These are phyloP conservation scores for Ganoderma boninense DNA, from an alignment of 1,284 basidiomycete species.

Conservation along the genomic window DNA sequence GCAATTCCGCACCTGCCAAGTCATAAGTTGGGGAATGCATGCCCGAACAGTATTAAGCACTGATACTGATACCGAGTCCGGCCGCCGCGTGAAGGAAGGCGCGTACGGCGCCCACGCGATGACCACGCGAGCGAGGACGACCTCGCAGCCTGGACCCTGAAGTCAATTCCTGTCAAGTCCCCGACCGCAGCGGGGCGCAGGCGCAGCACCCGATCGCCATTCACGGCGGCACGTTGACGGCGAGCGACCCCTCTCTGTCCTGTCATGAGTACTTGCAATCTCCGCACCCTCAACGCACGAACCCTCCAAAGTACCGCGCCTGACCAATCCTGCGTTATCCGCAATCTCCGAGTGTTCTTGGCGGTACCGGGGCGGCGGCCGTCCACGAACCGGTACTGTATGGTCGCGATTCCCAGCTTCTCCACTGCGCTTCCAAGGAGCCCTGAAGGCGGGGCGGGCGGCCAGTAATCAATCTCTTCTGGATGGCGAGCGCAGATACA, in stretches of 20 bases:
- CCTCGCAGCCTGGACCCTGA: no score
- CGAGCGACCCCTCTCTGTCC: neutral
- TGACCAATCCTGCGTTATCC: neutral
- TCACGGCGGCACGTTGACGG: neutral
- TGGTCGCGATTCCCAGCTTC: neutral
- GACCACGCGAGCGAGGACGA: conserved; percentile 4
- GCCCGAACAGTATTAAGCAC: neutral
- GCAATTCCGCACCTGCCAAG: neutral
- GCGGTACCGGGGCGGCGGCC: neutral
- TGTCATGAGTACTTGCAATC: no score
- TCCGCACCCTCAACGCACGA: no score
- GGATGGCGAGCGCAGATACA: neutral
- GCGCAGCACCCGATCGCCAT: neutral
- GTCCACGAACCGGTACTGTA: neutral
- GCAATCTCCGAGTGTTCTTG: neutral
- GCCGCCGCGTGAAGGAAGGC: neutral
- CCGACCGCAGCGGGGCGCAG: neutral
- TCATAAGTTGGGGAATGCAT: neutral
- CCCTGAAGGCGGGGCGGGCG: neutral
- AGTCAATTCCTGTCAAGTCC: no score
- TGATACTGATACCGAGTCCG: no score
- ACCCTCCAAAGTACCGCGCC: neutral
- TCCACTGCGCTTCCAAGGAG: neutral
- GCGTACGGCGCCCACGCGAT: neutral
- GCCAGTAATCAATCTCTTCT: neutral